These are phyloP conservation scores for Candida nanaspora DNA, from an alignment of 805 yeast species.

Conservation along the genomic window DNA sequence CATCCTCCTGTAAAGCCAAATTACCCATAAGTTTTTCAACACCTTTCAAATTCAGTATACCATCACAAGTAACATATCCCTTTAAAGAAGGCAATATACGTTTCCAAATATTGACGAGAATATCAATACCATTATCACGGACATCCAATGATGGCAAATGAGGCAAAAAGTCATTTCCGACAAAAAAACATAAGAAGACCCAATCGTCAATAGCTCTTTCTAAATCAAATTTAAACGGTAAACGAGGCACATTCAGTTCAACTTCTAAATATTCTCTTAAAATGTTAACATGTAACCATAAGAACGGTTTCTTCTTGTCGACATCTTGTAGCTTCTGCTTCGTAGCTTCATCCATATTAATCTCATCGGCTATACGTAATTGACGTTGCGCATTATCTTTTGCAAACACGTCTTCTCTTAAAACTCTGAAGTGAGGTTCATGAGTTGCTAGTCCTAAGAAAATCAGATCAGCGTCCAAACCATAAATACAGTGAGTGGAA, in stretches of 20 bases:
- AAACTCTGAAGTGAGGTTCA: conserved; percentile 90
- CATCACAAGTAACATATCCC: conserved; percentile 86
- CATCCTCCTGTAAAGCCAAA: conserved; percentile 69
- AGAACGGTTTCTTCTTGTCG: conserved; percentile 69
- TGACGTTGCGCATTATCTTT: conserved; percentile 44
- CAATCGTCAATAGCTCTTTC: conserved; percentile 98
- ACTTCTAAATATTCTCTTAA: conserved; percentile 81
- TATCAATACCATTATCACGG: conserved; percentile 88
- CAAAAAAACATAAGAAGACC: conserved; percentile 98
- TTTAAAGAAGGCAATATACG: conserved; percentile 54
- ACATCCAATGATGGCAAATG: conserved; percentile 93
- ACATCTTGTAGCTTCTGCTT: conserved; percentile 31
- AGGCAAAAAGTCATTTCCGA: conserved; percentile 97
- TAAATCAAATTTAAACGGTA: conserved; percentile 71
- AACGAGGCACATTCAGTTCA: conserved; percentile 66
- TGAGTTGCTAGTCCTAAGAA: conserved; percentile 95
- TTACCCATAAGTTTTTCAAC: conserved; percentile 65
- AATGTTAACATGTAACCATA: conserved; percentile 88
- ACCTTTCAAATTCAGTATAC: conserved; percentile 64
- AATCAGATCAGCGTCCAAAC: conserved; percentile 95
- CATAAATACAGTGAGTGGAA: conserved; percentile 93
- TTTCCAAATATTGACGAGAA: conserved; percentile 79
- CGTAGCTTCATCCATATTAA: conserved; percentile 57
- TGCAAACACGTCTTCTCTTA: conserved; percentile 95
- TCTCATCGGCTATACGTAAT: conserved; percentile 39